Conservation (phyloP, 345 rosid genomes). For the Lagerstroemia speciosa region DNA sequence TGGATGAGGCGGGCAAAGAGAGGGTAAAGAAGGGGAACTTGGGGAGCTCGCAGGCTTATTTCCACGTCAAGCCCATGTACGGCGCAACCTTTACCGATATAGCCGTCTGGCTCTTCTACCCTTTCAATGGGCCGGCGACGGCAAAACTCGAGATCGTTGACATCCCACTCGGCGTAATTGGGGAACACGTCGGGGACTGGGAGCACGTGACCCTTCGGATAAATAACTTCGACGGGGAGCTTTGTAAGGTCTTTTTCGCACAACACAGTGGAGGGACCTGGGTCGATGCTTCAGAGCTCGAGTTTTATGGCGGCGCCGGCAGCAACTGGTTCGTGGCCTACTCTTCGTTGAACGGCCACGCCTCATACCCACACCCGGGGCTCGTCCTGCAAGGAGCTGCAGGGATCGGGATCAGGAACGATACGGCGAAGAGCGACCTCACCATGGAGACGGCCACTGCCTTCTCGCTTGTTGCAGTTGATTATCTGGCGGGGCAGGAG, state of each 20-base stretch:
- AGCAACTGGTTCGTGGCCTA: conserved; percentile 55
- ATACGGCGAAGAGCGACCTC: conserved; percentile 50
- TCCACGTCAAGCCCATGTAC: conserved; percentile 66
- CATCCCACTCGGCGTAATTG: conserved; percentile 50
- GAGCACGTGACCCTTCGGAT: conserved; percentile 71
- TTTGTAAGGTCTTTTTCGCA: conserved; percentile 43
- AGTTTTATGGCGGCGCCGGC: conserved; percentile 35
- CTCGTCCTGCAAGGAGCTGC: conserved; percentile 64
- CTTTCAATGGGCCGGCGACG: conserved; percentile 70
- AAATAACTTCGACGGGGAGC: conserved; percentile 70
- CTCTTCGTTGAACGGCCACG: conserved; percentile 69
- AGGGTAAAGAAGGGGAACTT: conserved; percentile 64
- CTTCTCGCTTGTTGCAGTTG: conserved; percentile 43
- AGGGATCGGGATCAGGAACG: conserved; percentile 58
- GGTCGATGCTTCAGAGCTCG: conserved; percentile 56
- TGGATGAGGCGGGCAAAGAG: conserved; percentile 33
- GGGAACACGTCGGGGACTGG: conserved; percentile 88
- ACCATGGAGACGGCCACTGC: conserved; percentile 33
- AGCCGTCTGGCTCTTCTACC: conserved; percentile 68
- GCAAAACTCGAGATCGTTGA: conserved; percentile 55
- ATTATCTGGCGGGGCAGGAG: conserved; percentile 32
- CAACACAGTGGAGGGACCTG: conserved; percentile 68
- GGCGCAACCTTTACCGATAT: conserved; percentile 79
- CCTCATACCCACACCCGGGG: conserved; percentile 67
- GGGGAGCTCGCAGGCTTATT: conserved; percentile 35